These are phyloP conservation scores for Nannizzia gypsea DNA, from an alignment of 2,329 filamentous ascomycete species.

Conservation along the genomic window DNA sequence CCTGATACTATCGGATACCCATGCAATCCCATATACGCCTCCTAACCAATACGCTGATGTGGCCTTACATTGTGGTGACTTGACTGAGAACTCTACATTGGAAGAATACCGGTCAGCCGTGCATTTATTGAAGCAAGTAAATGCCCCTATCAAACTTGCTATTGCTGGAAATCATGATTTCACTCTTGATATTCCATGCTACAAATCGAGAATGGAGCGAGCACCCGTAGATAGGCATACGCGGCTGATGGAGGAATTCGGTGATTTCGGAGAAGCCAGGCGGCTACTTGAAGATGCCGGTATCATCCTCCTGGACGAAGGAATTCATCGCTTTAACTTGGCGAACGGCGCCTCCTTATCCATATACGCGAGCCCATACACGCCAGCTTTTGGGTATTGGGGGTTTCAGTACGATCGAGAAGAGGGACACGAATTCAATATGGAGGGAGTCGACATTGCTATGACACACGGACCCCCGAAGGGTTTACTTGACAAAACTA, in stretches of 20 bases:
- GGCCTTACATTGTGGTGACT: slow-evolving; percentile 43
- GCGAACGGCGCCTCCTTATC: slow-evolving; percentile 39
- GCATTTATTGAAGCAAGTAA: slow-evolving; percentile 31
- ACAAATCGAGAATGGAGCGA: slow-evolving; percentile 25
- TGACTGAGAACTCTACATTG: slow-evolving; percentile 35
- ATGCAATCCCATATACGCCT: slow-evolving; percentile 21
- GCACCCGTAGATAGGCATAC: slow-evolving; percentile 20
- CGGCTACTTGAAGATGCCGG: slow-evolving; percentile 32
- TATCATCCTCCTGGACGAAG: slow-evolving; percentile 42
- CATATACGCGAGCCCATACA: slow-evolving; percentile 45
- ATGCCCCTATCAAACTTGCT: slow-evolving; percentile 42
- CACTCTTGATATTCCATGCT: slow-evolving; percentile 30
- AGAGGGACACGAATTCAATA: slow-evolving; percentile 28
- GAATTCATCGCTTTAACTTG: slow-evolving; percentile 38
- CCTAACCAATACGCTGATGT: slow-evolving; percentile 35
- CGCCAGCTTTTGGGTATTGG: slow-evolving; percentile 37
- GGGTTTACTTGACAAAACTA: slow-evolving; percentile 40
- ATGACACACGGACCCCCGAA: slow-evolving; percentile 47
- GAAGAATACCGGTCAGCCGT: slow-evolving; percentile 34
- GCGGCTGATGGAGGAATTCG: slow-evolving; percentile 29
- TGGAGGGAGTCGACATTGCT: slow-evolving; percentile 34
- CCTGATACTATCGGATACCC: slow-evolving; percentile 39
- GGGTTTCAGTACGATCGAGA: slow-evolving; percentile 40
- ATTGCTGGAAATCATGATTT: slow-evolving; percentile 48
- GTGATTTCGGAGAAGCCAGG: slow-evolving; percentile 28